phyloP scores from a whole-genome alignment of 306 rosid genomes.

The Prosopis cineraria region DNA sequence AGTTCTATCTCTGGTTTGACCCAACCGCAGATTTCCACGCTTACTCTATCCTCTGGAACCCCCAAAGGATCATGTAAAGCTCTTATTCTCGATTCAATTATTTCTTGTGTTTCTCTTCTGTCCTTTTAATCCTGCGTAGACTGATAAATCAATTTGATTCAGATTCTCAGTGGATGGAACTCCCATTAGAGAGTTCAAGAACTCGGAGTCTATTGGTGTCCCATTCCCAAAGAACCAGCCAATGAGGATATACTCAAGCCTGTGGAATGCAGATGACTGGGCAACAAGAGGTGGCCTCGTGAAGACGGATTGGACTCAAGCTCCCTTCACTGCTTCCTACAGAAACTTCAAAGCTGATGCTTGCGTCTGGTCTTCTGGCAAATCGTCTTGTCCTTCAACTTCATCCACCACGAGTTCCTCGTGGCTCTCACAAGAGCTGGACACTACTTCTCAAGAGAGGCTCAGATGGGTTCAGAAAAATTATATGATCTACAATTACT shows the following conservation, averaged over 20 bases:
- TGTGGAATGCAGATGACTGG: slow-evolving; percentile 90
- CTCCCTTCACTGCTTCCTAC: slow-evolving; percentile 66
- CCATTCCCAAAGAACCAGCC: slow-evolving; percentile 61
- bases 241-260: slow-evolving; percentile 63
- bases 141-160: slow-evolving; percentile 4
- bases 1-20: slow-evolving; percentile 78
- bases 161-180: slow-evolving; percentile 71
- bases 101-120: too few species aligned
- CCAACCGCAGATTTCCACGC: slow-evolving; percentile 42
- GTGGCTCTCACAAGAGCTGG: slow-evolving; percentile 57
- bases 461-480: slow-evolving; percentile 61
- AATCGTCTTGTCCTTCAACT: slow-evolving; percentile 42
- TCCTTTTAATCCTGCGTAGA: neutral
- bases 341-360: slow-evolving; percentile 62
- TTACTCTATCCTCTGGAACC: too few species aligned
- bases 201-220: slow-evolving; percentile 55
- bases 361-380: slow-evolving; percentile 41
- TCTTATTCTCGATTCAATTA: neutral
- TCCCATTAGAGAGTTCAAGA: slow-evolving; percentile 77
- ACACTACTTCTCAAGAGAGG: slow-evolving; percentile 39
- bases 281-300: slow-evolving; percentile 82
- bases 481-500: slow-evolving; percentile 67
- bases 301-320: slow-evolving; percentile 66
- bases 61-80: slow-evolving; percentile 28
- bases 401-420: neutral